Evolutionary conservation across 2,329 filamentous ascomycete species (phyloP), one percentile per base, ranked within the genome.

Genomic region (Plectosphaerella sp.): DNA sequence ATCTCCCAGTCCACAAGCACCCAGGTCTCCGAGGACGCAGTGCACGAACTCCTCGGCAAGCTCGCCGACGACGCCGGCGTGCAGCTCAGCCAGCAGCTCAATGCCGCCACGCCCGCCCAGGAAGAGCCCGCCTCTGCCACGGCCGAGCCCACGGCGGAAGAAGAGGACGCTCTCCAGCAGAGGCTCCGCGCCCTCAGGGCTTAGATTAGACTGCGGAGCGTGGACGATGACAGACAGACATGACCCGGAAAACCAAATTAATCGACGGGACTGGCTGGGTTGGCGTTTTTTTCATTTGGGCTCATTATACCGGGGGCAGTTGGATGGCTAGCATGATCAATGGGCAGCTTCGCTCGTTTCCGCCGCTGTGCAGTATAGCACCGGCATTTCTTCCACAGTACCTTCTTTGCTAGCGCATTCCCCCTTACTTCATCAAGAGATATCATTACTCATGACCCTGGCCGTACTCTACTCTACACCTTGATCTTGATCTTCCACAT

Each of bases 61-160:
- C 83, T 94, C 43, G 91, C 91, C 57, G 91, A 96, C 67, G 91
- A 95, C 68, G 90, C 89, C 10, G 91, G 91, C 50, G 82, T 96
- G 49, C 88, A 94, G 69, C 76, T 96, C 55, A 84, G 84, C 59
- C 81, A 87, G 65, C 89, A 94, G 71, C 84, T 96, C 57, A 79
- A 73, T 62, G 67, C 75, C 52, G 78, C 79, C 3, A 78, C 76
- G 41, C 76, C 80, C 20, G 76, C 77, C 57, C 79, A 76, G 61
- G 76, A 77, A 24, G 84, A 86, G 46, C 80, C 86, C 8, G 70
- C 68, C 15, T 73, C 80, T 14, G 74, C 80, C 1, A 74, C 79
- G 16, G 78, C 77, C 53, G 87, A 88, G 57, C 87, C 87, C 3
- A 88, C 86, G 3, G 83, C 89, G 54, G 87, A 91, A 65, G 85